phyloP scores from a whole-genome alignment of 176 grass and related monocot genomes.

The Carex pumila region DNA sequence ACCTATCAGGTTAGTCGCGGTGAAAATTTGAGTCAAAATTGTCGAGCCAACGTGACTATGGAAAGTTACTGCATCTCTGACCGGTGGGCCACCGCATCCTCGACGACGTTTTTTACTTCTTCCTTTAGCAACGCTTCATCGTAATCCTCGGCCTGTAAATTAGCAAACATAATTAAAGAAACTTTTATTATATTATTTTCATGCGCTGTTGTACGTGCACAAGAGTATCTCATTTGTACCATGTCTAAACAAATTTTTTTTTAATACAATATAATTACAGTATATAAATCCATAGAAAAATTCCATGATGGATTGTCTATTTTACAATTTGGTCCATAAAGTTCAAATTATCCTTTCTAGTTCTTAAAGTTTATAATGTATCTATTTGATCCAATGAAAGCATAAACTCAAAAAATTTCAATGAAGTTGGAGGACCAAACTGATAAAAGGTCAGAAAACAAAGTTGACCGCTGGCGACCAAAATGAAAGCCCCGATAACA shows the following conservation, averaged over 20 bases:
- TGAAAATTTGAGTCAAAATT: slow-evolving; percentile 33
- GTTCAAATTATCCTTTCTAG: too few relatives aligned
- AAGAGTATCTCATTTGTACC: neutral
- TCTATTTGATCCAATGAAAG: too few relatives aligned
- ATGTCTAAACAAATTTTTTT: neutral
- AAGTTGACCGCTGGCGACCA: neutral
- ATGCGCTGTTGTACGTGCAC: neutral
- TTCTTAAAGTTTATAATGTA: too few relatives aligned
- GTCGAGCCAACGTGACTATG: slow-evolving; percentile 25
- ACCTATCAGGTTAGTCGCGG: neutral
- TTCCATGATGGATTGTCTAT: too few relatives aligned
- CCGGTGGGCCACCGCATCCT: slow-evolving; percentile 12
- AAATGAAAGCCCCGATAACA: neutral
- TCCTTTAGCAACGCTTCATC: slow-evolving; percentile 50
- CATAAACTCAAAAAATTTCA: too few relatives aligned
- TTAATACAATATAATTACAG: too few relatives aligned
- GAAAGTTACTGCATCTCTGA: neutral
- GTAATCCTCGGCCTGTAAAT: slow-evolving; percentile 29
- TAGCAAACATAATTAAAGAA: neutral
- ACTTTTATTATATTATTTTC: neutral
- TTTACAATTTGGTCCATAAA: too few relatives aligned
- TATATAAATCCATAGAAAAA: too few relatives aligned
- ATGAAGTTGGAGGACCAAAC: neutral
- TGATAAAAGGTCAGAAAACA: neutral
- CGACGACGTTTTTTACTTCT: slow-evolving; percentile 43